These are phyloP conservation scores for Ganoderma lingzhi DNA, from an alignment of 1,284 basidiomycete genomes.

Conservation along the genomic window DNA sequence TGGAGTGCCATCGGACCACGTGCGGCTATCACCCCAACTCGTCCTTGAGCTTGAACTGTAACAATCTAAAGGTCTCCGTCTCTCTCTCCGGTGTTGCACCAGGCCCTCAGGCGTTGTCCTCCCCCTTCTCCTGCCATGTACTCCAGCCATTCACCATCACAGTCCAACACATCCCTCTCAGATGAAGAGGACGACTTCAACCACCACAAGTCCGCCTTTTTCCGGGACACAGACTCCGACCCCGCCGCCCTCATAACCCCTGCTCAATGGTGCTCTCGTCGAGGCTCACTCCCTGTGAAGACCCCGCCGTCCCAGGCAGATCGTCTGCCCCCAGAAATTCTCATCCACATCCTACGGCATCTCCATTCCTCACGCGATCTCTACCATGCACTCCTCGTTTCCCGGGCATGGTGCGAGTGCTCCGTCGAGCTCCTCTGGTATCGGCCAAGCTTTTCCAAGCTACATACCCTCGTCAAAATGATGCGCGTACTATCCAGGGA, in stretches of 20 bases:
- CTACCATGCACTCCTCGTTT: constrained; percentile 82
- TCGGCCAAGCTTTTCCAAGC: constrained; percentile 81
- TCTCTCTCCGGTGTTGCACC: not conserved
- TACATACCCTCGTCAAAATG: constrained; percentile 82
- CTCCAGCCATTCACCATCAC: constrained; percentile 64
- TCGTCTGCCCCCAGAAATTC: constrained; percentile 86
- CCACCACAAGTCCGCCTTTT: constrained; percentile 56
- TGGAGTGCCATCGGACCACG: constrained; percentile 25
- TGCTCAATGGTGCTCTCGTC: constrained; percentile 68
- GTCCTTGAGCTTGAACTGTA: not conserved
- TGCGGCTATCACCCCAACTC: constrained; percentile 26
- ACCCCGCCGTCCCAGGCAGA: constrained; percentile 53
- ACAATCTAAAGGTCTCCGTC: constrained; percentile 16
- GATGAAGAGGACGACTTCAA: constrained; percentile 69
- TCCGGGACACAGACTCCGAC: constrained; percentile 45
- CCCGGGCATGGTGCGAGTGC: constrained; percentile 94
- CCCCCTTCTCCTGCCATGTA: constrained; percentile 46
- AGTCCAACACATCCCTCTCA: constrained; percentile 61
- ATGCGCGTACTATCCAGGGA: constrained; percentile 67
- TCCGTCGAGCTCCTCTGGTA: constrained; percentile 97
- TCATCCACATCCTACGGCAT: constrained; percentile 93
- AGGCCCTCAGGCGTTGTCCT: constrained; percentile 17
- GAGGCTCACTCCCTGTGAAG: constrained; percentile 38
- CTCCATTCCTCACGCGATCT: constrained; percentile 81
- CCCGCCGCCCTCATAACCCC: constrained; percentile 57